Evolutionary conservation across 78 protist genomes (phyloP).

Genomic region (Blattamonas nauphoetae): DNA sequence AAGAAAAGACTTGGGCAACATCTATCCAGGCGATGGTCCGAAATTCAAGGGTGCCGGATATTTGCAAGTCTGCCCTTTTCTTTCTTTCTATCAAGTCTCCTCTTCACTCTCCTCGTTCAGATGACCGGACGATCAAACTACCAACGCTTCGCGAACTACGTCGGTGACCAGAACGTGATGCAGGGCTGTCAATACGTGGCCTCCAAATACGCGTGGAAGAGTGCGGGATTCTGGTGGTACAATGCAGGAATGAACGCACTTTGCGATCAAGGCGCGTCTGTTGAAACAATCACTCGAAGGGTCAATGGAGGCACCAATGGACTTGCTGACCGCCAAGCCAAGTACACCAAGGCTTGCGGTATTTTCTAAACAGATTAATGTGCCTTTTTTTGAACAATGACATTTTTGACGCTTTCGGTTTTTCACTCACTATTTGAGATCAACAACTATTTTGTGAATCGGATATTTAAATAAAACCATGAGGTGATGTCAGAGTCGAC

Average conservation of each 20-base stretch:
- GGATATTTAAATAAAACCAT: too few species aligned
- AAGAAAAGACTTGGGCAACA: constrained; percentile 9
- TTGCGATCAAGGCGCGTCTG: background rate
- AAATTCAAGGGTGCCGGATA: too few species aligned
- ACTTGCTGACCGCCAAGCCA: background rate
- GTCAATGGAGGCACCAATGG: constrained; percentile 18
- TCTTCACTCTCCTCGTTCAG: too few species aligned
- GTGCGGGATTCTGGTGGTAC: background rate
- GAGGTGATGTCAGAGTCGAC: too few species aligned
- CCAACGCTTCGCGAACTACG: background rate
- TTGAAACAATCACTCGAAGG: background rate
- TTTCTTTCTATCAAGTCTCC: background rate
- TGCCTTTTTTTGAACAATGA: too few species aligned
- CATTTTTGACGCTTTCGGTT: too few species aligned
- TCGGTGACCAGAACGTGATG: background rate
- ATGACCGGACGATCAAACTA: constrained; percentile 16
- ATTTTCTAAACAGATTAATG: too few species aligned
- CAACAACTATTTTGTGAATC: too few species aligned
- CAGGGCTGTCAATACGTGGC: background rate
- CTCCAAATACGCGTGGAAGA: background rate
- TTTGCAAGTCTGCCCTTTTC: background rate
- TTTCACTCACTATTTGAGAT: too few species aligned
- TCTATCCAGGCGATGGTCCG: too few species aligned
- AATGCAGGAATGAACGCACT: background rate
- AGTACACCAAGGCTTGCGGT: background rate